phyloP scores from a whole-genome alignment of 1,284 basidiomycete genomes.

The Ceratobasidium papillatum region DNA sequence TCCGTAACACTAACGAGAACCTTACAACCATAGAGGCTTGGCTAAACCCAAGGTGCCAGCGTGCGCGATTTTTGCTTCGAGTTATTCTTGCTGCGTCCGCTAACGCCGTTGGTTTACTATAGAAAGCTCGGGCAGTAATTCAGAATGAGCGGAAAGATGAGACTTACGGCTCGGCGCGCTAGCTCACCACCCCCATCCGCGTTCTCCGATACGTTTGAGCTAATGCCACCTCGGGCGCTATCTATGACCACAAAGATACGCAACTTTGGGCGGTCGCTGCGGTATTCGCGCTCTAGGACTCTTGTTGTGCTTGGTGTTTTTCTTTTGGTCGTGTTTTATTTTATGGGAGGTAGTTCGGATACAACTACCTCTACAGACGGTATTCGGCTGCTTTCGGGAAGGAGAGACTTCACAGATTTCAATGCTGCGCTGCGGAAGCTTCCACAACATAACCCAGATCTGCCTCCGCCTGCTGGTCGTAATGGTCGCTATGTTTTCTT shows the following conservation, averaged over 20 bases:
- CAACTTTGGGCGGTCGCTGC: constrained; percentile 24
- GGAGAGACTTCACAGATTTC: constrained; percentile 29
- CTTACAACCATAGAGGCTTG: constrained; percentile 8
- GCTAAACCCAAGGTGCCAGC: neutral
- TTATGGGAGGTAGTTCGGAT: neutral
- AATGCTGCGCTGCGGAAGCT: constrained; percentile 24
- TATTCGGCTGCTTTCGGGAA: constrained; percentile 9
- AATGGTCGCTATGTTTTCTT: constrained; percentile 40
- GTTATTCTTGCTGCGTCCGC: neutral
- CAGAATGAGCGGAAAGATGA: constrained; percentile 19
- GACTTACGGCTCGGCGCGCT: constrained; percentile 27
- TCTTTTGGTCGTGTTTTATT: constrained; percentile 24
- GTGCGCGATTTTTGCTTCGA: constrained; percentile 12
- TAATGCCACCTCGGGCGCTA: constrained; percentile 17
- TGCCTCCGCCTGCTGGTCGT: constrained; percentile 42
- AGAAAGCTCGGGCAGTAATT: neutral
- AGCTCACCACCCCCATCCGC: constrained; percentile 23
- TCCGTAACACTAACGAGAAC: constrained; percentile 11
- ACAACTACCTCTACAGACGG: neutral
- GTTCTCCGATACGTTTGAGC: constrained; percentile 36
- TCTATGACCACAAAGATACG: neutral
- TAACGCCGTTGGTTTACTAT: neutral
- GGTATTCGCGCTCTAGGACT: constrained; percentile 14
- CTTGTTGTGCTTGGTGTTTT: constrained; percentile 26
- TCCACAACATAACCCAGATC: constrained; percentile 42